Base-by-base conservation (phyloP, 768 basidiomycete genomes). In the Tricholoma bakamatsutake region DNA sequence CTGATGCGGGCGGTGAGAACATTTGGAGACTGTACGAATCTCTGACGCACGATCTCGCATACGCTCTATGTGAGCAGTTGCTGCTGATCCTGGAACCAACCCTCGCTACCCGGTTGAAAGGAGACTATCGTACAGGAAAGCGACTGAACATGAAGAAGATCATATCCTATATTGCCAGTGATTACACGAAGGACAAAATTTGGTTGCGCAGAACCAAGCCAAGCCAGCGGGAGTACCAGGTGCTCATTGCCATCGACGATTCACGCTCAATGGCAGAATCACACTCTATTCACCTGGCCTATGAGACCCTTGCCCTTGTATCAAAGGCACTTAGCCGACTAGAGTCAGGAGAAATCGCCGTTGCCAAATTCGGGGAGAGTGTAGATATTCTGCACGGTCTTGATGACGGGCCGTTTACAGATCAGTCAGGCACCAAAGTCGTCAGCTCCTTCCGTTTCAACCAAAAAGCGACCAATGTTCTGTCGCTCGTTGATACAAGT, bases 111-210 rank as follows among this genome's bases (percentile, higher is more conserved):
- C 83, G 97, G 18, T 78, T 99, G 43, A 88, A 90, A 71, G 97
- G 97, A 37, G 97, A 98, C 75, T 99, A 97, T 70, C 89, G 95
- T 30, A 95, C 92, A 0, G 97, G 97, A 52, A 99, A 99, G 73
- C 82, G 96, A 17, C 81, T 99, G 30, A 98, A 98, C 71, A 98
- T 98, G 96, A 93, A 95, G 69, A 95, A 95, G 73, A 93, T 98
- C 69, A 95, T 99, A 58, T 85, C 90, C 3, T 98, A 96, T 76
- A 95, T 99, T 58, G 96, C 97, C 34, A 92, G 89, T 72, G 97
- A 99, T 73, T 99, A 92, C 76, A 98, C 95, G 51, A 98, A 98
- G 69, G 96, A 99, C 79, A 95, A 95, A 73, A 98, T 98, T 60
- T 99, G 97, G 97, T 77, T 98, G 34, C 87, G 96, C 24, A 82